Base-by-base conservation (phyloP, 2,329 filamentous ascomycete species). In the Ophiocordyceps camponoti-rufipedis region DNA sequence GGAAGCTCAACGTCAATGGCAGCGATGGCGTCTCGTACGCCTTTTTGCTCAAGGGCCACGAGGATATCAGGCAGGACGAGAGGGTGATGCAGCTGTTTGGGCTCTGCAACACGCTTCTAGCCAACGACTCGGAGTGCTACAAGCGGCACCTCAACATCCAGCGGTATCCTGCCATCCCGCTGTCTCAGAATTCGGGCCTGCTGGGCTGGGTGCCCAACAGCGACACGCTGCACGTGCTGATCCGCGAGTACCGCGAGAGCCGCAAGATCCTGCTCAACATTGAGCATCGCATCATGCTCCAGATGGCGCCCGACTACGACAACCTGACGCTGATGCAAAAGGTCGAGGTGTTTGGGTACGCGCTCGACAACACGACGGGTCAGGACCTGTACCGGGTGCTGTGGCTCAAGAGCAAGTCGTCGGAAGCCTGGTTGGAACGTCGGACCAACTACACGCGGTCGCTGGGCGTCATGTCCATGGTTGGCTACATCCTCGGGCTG, bases 321-420 rank as follows among this genome's bases (percentile, higher is more conserved):
- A 95, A 94, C 56, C 78, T 99, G 42, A 96, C 93, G 1, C 75
- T 99, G 33, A 96, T 99, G 91, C 93, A 99, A 60, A 99, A 98
- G 67, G 93, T 98, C 0, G 93, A 99, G 62, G 91, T 99, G 11
- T 99, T 99, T 59, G 89, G 91, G 31, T 99, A 99, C 60, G 93
- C 91, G 5, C 79, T 99, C 48, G 93, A 99, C 65, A 99, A 99
- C 61, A 99, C 91, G 1, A 99, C 91, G 1, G 93, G 91, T 2
- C 94, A 99, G 61, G 91, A 99, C 65, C 71, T 99, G 28, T 99
- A 98, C 64, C 85, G 91, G 35, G 89, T 99, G 2, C 69, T 99
- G 33, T 99, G 93, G 91, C 74, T 99, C 53, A 98, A 98, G 75
- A 94, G 86, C 58, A 95, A 95, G 71, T 94, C 85, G 49, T 95